Base-by-base conservation (phyloP, 352 stramenopile species). In the Pythium rhizo-oryzae region DNA sequence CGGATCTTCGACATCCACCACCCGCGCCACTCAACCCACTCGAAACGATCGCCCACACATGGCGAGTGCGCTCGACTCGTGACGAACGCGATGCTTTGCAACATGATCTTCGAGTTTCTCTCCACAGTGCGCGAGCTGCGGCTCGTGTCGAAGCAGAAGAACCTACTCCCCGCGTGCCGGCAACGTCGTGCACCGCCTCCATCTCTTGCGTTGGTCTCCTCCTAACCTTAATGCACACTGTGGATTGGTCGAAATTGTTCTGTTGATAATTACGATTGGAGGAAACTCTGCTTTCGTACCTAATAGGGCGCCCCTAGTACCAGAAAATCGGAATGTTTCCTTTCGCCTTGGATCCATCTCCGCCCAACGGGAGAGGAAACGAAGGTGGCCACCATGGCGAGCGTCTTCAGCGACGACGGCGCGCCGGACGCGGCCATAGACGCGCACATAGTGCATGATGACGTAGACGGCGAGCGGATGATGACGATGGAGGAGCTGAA, bases 91-190 rank as follows among this genome's bases (percentile, higher is more conserved):
- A 62, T 54, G 25, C 69, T 71, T 0, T 76, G 63, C 52, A 53
- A 53, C 18, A 67, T 76, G 46, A 41, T 76, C 8, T 76, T 64
- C 69, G 80, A 80, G 50, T 96, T 96, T 63, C 83, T 96, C 43
- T 75, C 75, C 18, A 94, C 84, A 1, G 88, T 96, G 23, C 86
- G 85, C 44, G 88, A 96, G 72, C 75, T 96, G 49, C 82, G 88
- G 46, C 74, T 91, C 50, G 82, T 96, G 4, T 80, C 84, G 61
- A 82, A 84, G 39, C 72, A 90, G 72, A 91, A 91, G 72, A 82
- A 88, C 62, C 75, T 93, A 67, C 75, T 89, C 16, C 72, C 70
- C n/a, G 51, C 46, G 16, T 53, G 24, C 33, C 33, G 59, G 25
- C 47, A 30, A 52, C 59, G 52, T 7, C 54, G 55, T 21, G 23